A percentile compares a stretch with the other conserved stretches of the same genome.
phyloP scores from a whole-genome alignment of 768 basidiomycete species.

The Amanita polypyramis region DNA sequence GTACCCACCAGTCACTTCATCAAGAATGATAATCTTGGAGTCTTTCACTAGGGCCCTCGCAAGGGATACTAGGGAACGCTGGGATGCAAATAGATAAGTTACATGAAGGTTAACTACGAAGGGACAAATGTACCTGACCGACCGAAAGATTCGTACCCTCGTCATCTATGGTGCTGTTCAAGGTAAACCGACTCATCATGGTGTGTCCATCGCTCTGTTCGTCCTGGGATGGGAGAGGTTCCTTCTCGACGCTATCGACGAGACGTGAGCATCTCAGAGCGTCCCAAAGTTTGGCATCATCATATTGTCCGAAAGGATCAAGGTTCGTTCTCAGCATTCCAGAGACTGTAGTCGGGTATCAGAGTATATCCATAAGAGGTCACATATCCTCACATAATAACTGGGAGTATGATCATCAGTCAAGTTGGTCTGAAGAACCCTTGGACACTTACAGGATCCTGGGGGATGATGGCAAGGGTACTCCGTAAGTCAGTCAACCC shows the following conservation, averaged over 20 bases:
- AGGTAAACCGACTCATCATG: conserved; percentile 55
- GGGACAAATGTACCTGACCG: conserved; percentile 35
- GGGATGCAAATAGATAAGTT: neutral
- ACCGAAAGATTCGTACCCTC: conserved; percentile 82
- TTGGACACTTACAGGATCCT: conserved; percentile 52
- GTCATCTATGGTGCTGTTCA: conserved; percentile 78
- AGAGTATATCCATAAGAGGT: conserved; percentile 2
- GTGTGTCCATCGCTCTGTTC: conserved; percentile 30
- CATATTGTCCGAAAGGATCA: conserved; percentile 77
- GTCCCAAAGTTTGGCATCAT: conserved; percentile 80
- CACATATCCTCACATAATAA: conserved; percentile 30
- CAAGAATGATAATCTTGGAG: conserved; percentile 74
- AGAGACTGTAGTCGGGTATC: conserved; percentile 36
- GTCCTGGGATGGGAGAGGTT: conserved; percentile 18
- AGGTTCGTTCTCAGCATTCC: conserved; percentile 81
- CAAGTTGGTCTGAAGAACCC: conserved; percentile 7
- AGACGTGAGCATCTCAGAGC: conserved; percentile 80
- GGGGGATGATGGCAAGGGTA: conserved; percentile 71
- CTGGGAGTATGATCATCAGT: conserved; percentile 17
- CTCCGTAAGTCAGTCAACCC: conserved; percentile 67
- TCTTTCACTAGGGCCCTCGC: conserved; percentile 87
- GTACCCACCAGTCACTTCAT: conserved; percentile 72
- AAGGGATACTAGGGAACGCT: conserved; percentile 78
- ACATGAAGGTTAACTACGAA: conserved; percentile 4
- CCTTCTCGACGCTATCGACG: conserved; percentile 38